Evolutionary conservation across 2,329 filamentous ascomycete species (phyloP), one percentile per base, ranked within the genome.

Genomic region (Rutstroemia sp.): DNA sequence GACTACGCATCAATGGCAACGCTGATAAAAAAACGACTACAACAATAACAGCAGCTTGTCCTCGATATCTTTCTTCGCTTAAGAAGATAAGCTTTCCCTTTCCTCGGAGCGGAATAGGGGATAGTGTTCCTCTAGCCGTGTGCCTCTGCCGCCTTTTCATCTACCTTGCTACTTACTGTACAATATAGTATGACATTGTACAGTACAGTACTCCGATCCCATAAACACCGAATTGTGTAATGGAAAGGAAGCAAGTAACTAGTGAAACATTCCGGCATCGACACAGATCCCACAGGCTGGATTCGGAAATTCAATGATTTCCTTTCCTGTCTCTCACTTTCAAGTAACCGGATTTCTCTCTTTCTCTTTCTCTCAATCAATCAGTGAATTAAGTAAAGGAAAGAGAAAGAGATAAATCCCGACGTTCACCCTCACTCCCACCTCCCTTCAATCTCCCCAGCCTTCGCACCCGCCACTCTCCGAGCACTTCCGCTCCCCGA

Each of bases 401-500:
- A 16, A 40, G 34, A 19, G 25, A 27, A 36, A 54, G 38, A 54
- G 48, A 23, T 30, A 49, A 39, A 21, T 34, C 21, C 36, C 30
- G n/a, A 21, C 34, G 16, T 36, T 21, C 45, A 30, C 16, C 44
- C 58, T 46, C 58, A 52, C 46, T 64, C 52, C 57, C 60, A 63
- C 19, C 57, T 42, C 16, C 57, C 62, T 38, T 63, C 61, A 45
- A 60, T 60, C 49, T 61, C 57, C 9, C 47, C 57, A 25, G 55
- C 40, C 47, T 59, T 51, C 16, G 49, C 55, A 3, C 53, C 56
- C 1, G 48, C 53, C 14, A 62, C 38, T 50, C 59, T 60, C 40
- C 58, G 51, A 9, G 58, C 51, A 36, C 52, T 52, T 25, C 61
- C 58, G 42, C 63, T 66, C 7, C 69, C 68, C 38, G 61, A 60